These are phyloP conservation scores for Hymenoscyphus fraxineus DNA, from an alignment of 2,329 filamentous ascomycete species.

Conservation along the genomic window DNA sequence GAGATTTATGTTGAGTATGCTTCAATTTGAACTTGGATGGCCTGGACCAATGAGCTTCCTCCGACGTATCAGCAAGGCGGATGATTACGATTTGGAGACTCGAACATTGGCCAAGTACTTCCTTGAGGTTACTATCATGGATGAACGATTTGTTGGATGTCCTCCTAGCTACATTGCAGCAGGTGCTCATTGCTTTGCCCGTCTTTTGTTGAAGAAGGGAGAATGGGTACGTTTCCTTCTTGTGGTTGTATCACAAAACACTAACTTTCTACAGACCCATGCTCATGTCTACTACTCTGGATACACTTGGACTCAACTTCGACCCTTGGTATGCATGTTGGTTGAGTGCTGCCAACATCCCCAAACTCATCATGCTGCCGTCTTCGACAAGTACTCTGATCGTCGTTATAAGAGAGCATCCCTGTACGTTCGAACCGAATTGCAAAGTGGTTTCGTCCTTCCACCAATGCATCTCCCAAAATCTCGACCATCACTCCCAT, in stretches of 20 bases:
- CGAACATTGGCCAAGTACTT: slow-evolving; percentile 97
- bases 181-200: slow-evolving; percentile 86
- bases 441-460: slow-evolving; percentile 57
- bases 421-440: slow-evolving; percentile 70
- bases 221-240: slow-evolving; percentile 69
- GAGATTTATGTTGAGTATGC: slow-evolving; percentile 95
- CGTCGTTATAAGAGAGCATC: slow-evolving; percentile 84
- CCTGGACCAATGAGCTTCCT: slow-evolving; percentile 99
- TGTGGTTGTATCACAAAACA: neutral
- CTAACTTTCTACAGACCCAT: slow-evolving; percentile 53
- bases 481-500: slow-evolving; percentile 27
- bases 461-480: slow-evolving; percentile 22
- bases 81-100: slow-evolving; percentile 95
- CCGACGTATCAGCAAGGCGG: slow-evolving; percentile 93
- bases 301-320: slow-evolving; percentile 83
- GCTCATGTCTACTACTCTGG: slow-evolving; percentile 89
- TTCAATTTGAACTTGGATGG: slow-evolving; percentile 93
- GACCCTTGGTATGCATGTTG: slow-evolving; percentile 71
- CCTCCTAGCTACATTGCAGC: slow-evolving; percentile 88
- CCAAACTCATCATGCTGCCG: slow-evolving; percentile 74
- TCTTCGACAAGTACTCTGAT: slow-evolving; percentile 90
- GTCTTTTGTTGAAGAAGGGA: slow-evolving; percentile 85
- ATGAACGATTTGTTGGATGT: slow-evolving; percentile 91
- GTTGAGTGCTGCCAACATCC: slow-evolving; percentile 84
- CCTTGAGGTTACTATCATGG: slow-evolving; percentile 93